Evolutionary conservation across 495 filamentous ascomycete species (phyloP).

Genomic region (Xylaria scruposa): DNA sequence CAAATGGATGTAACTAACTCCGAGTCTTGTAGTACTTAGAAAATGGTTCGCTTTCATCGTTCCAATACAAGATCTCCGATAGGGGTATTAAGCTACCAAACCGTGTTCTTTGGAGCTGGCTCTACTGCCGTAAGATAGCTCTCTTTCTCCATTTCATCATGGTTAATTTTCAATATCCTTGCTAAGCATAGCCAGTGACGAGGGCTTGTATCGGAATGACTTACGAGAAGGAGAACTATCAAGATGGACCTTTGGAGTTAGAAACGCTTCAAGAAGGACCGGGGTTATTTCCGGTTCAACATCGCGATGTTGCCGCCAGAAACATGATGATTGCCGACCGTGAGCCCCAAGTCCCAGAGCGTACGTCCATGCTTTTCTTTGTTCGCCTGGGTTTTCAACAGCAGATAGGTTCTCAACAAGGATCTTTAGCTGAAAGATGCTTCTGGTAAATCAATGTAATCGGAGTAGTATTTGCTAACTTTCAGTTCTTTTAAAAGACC

Average conservation of each 20-base stretch:
- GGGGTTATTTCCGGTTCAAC: neutral
- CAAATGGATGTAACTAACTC: no score
- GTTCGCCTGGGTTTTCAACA: neutral
- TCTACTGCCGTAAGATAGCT: conserved; percentile 1
- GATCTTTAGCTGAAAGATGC: neutral
- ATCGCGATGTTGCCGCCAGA: neutral
- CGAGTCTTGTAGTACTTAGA: neutral
- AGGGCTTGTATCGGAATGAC: conserved; percentile 9
- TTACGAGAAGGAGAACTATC: neutral
- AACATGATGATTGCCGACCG: neutral
- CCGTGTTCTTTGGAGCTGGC: conserved; percentile 8
- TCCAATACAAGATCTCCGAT: neutral
- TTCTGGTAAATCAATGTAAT: neutral
- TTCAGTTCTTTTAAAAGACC: neutral
- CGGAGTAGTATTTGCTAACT: neutral
- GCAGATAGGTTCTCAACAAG: neutral
- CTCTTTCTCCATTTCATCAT: neutral
- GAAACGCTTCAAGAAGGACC: neutral
- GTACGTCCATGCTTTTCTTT: neutral
- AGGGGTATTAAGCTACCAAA: neutral
- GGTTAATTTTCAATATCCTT: neutral
- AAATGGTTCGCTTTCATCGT: neutral
- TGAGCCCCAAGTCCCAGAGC: neutral
- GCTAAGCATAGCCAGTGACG: neutral
- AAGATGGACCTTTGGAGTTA: neutral